Evolutionary conservation across 1,284 basidiomycete species (phyloP).

Genomic region (Sanghuangporus weigelae): DNA sequence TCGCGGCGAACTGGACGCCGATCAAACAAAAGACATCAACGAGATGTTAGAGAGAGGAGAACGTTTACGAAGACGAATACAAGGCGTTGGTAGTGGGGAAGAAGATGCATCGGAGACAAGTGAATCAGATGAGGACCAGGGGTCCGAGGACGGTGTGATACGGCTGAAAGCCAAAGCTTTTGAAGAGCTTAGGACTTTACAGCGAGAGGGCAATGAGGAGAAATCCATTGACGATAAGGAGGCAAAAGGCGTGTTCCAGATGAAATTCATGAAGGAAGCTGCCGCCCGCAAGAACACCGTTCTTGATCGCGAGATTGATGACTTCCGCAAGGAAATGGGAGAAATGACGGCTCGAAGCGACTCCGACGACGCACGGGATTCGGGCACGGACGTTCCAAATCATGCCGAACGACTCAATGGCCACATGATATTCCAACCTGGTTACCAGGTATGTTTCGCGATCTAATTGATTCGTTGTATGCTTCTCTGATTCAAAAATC

Average conservation of each 20-base stretch:
- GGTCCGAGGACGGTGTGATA: conserved; percentile 26
- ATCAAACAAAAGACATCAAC: conserved; percentile 67
- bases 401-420: conserved; percentile 35
- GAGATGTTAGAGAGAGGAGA: conserved; percentile 78
- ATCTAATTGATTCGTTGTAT: neutral
- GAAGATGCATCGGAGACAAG: conserved; percentile 41
- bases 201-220: conserved; percentile 28
- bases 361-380: conserved; percentile 32
- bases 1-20: conserved; percentile 57
- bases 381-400: conserved; percentile 29
- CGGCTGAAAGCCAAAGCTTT: conserved; percentile 62
- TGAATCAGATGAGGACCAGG: conserved; percentile 35
- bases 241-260: conserved; percentile 72
- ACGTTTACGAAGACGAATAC: conserved; percentile 66
- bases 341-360: conserved; percentile 30
- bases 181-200: conserved; percentile 59
- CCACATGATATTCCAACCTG: conserved; percentile 38
- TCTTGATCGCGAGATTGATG: conserved; percentile 59
- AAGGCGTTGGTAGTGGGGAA: conserved; percentile 47
- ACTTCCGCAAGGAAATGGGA: conserved; percentile 66
- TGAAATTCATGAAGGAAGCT: conserved; percentile 96
- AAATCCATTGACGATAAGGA: conserved; percentile 31
- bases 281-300: conserved; percentile 60
- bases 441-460: conserved; percentile 8
- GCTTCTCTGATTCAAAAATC: neutral